Percentiles rank a stretch among this genome's conserved stretches.
phyloP scores from a whole-genome alignment of 352 stramenopile species.

The Globisporangium spiculum region DNA sequence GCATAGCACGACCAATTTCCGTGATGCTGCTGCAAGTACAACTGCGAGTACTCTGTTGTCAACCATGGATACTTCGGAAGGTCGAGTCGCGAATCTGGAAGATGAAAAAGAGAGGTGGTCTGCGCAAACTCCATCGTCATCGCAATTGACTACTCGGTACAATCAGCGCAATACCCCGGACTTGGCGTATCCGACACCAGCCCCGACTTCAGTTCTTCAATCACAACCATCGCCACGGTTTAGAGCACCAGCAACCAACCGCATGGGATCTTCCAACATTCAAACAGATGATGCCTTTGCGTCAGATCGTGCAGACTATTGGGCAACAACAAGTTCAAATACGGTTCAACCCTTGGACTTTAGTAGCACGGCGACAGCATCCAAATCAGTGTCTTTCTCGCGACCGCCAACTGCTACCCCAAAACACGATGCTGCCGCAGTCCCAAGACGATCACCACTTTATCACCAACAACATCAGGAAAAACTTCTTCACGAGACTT shows the following conservation, averaged over 20 bases:
- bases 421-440: not conserved
- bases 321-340: not conserved
- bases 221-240: not conserved
- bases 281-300: not conserved
- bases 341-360: not conserved
- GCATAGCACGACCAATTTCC: not conserved
- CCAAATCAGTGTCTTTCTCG: slow-evolving; percentile 1
- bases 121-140: not conserved
- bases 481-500: slow-evolving; percentile 2
- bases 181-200: not conserved
- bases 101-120: not conserved
- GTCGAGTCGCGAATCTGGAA: not conserved
- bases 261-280: no score
- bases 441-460: not conserved
- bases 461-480: not conserved
- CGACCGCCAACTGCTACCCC: not conserved
- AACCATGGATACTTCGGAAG: not conserved
- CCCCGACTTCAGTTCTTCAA: not conserved
- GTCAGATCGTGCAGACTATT: not conserved
- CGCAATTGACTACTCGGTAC: not conserved
- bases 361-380: not conserved
- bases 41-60: not conserved
- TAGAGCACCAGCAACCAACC: not conserved
- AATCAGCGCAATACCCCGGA: not conserved
- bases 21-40: not conserved